Evolutionary conservation across 331 rosid genomes (phyloP).

Genomic region (Spiraea crenata): DNA sequence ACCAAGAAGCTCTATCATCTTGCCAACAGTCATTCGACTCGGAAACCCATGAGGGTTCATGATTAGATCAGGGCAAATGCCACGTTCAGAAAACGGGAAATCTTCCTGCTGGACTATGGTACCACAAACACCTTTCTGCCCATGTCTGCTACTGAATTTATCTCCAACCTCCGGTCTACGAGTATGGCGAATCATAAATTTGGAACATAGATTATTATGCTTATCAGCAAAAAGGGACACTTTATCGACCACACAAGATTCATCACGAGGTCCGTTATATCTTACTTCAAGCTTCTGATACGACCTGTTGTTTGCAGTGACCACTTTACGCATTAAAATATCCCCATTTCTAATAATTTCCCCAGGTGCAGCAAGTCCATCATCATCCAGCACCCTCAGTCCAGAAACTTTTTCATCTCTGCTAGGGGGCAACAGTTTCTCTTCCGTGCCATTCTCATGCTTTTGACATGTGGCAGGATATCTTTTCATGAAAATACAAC

Average conservation of each 20-base stretch:
- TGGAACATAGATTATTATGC: conserved; percentile 63
- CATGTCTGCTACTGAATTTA: conserved; percentile 98
- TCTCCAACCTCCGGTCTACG: conserved; percentile 99
- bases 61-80: conserved; percentile 94
- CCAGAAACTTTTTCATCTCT: conserved; percentile 41
- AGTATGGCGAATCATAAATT: conserved; percentile 75
- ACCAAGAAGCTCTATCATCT: conserved; percentile 99
- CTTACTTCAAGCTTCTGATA: background rate
- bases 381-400: conserved; percentile 74
- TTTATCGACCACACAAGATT: conserved; percentile 79
- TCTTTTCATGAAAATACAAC: conserved; percentile 92
- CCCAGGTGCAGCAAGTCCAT: conserved; percentile 96
- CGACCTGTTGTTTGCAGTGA: conserved; percentile 52
- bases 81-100: conserved; percentile 93
- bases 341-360: conserved; percentile 68
- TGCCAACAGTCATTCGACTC: conserved; percentile 98
- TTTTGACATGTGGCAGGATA: conserved; percentile 51
- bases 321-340: conserved; percentile 65
- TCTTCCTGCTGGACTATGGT: conserved; percentile 95
- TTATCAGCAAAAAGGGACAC: conserved; percentile 79
- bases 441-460: conserved; percentile 57
- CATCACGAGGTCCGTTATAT: conserved; percentile 73
- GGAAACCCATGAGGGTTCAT: conserved; percentile 99
- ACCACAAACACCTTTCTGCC: conserved; percentile 99
- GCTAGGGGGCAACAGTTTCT: conserved; percentile 66